Evolutionary conservation across 108 stramenopile genomes (phyloP).

Genomic region (Cyclostephanos tholiformis): DNA sequence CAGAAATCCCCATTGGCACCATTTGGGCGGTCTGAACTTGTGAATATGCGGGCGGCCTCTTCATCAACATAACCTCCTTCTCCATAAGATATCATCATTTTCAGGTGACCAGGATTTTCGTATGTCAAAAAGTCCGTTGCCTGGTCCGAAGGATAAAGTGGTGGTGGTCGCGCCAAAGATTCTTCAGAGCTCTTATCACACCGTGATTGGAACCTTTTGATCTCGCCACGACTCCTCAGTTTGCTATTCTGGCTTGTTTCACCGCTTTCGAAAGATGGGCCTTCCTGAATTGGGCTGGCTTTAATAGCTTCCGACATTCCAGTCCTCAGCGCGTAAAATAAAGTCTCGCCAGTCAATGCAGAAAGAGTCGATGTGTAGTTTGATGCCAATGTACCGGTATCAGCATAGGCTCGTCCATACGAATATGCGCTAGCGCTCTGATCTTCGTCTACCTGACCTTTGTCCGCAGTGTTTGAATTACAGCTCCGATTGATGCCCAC

Average conservation of each 20-base stretch:
- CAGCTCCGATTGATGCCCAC: not conserved
- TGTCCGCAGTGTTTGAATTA: not conserved
- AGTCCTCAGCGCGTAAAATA: constrained; percentile 17
- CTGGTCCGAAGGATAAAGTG: constrained; percentile 3
- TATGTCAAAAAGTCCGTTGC: constrained; percentile 12
- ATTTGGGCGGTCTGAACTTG: not conserved
- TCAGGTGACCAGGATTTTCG: constrained; percentile 19
- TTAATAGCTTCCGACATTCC: constrained; percentile 28
- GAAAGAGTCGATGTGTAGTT: constrained; percentile 20
- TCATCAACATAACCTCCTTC: constrained; percentile 27
- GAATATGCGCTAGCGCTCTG: constrained; percentile 28
- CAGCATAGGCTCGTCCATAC: constrained; percentile 19
- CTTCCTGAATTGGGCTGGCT: constrained; percentile 9
- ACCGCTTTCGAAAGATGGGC: not conserved
- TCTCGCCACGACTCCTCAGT: not conserved
- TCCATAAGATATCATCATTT: constrained; percentile 19
- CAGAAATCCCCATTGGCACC: not conserved
- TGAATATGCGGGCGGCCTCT: constrained; percentile 16
- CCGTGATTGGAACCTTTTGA: constrained; percentile 3
- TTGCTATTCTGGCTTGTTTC: constrained; percentile 1
- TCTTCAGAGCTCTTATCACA: not conserved
- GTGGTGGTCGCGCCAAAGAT: constrained; percentile 25
- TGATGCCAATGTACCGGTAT: constrained; percentile 18
- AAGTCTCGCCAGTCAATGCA: constrained; percentile 26
- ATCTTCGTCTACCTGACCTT: constrained; percentile 4